Evolutionary conservation across 1,284 basidiomycete species (phyloP).

Genomic region (Naganishia albida): DNA sequence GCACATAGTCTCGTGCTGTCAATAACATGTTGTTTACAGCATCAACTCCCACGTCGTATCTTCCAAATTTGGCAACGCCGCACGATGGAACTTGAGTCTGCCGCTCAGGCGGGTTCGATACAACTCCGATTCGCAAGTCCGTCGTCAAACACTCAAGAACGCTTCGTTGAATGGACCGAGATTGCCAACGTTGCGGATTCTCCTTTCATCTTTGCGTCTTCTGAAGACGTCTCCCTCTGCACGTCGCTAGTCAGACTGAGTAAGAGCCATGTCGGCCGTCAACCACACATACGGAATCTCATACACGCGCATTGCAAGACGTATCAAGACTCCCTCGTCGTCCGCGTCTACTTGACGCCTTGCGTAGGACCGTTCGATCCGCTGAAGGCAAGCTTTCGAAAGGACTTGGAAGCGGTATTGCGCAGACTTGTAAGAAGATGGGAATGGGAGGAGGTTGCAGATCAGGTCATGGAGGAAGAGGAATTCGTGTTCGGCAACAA

Average conservation of each 20-base stretch:
- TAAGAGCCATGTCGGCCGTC: background rate
- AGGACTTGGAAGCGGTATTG: conserved; percentile 2
- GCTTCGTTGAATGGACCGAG: background rate
- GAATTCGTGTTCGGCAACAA: conserved; percentile 7
- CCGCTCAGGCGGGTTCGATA: conserved; percentile 16
- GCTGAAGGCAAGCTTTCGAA: background rate
- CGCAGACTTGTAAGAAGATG: background rate
- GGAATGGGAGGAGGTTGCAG: background rate
- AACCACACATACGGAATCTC: background rate
- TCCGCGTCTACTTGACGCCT: conserved; percentile 12
- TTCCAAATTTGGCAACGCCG: too few relatives aligned
- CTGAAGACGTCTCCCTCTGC: background rate
- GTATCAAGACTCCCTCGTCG: background rate
- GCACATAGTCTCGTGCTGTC: background rate
- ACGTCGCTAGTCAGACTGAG: background rate
- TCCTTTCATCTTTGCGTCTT: background rate
- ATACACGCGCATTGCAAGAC: background rate
- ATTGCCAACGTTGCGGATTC: background rate
- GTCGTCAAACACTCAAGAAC: background rate
- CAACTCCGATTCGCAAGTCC: background rate
- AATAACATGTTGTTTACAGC: too few relatives aligned
- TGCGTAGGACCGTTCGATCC: conserved; percentile 9
- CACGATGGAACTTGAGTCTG: conserved; percentile 1
- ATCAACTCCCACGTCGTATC: too few relatives aligned
- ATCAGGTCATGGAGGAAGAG: background rate